phyloP scores from a whole-genome alignment of 2,329 filamentous ascomycete species.

The Aphanocladium album region DNA sequence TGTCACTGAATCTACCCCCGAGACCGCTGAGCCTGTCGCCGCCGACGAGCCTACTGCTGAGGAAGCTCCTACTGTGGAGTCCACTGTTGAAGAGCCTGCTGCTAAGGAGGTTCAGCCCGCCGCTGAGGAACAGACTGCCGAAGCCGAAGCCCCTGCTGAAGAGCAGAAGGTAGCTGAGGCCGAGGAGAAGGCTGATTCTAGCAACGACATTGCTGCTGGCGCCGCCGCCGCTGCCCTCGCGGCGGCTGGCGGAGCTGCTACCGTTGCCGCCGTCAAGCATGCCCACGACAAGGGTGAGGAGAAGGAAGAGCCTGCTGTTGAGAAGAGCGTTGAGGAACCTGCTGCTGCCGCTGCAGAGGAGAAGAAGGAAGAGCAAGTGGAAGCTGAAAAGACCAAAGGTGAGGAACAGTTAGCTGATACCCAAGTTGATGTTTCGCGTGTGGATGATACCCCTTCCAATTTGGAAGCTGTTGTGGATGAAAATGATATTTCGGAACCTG shows the following conservation, averaged over 20 bases:
- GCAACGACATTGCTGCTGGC: background rate
- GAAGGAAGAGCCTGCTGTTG: constrained; percentile 5
- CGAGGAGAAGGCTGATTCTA: background rate
- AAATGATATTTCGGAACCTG: constrained; percentile 3
- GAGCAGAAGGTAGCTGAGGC: background rate
- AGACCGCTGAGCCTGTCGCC: background rate
- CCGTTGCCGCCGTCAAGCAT: constrained; percentile 2
- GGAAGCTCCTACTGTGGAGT: background rate
- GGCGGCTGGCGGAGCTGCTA: constrained; percentile 5
- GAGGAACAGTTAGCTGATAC: constrained; percentile 11
- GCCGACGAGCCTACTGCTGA: background rate
- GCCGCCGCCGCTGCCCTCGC: background rate
- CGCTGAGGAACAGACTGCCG: background rate
- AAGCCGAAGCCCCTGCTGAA: background rate
- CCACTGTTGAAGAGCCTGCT: constrained; percentile 3
- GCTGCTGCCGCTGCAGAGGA: background rate
- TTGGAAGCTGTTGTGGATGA: constrained; percentile 6
- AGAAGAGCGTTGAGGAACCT: constrained; percentile 10
- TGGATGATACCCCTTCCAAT: constrained; percentile 10
- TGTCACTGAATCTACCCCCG: too few relatives aligned
- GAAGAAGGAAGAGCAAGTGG: background rate
- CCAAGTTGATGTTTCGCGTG: constrained; percentile 10
- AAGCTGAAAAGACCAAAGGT: constrained; percentile 21
- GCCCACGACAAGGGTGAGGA: constrained; percentile 1
- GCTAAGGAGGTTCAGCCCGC: constrained; percentile 7